Evolutionary conservation across 352 stramenopile species (phyloP).

Genomic region (Phytopythium kandeliae): DNA sequence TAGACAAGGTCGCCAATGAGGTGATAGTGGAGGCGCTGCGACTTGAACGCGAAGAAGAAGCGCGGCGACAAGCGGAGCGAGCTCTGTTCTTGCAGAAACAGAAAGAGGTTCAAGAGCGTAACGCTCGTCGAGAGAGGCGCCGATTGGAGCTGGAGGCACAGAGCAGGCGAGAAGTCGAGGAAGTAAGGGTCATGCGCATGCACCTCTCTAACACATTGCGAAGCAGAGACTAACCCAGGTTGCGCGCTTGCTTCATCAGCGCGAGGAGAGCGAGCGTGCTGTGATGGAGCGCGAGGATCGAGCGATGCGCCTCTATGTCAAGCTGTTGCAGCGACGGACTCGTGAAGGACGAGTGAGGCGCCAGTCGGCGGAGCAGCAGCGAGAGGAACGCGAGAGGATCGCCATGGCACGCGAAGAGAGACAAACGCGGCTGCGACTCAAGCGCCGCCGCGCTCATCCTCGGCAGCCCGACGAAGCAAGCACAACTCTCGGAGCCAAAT

Average conservation of each 20-base stretch:
- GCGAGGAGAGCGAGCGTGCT: constrained; percentile 44
- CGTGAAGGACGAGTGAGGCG: constrained; percentile 40
- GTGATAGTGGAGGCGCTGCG: background rate
- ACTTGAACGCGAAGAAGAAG: background rate
- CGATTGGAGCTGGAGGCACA: constrained; percentile 29
- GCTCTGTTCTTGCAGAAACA: background rate
- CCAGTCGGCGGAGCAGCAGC: constrained; percentile 44
- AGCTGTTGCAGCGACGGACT: constrained; percentile 46
- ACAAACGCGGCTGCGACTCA: constrained; percentile 38
- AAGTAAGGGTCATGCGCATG: too few relatives aligned
- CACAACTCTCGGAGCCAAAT: background rate
- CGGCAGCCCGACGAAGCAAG: background rate
- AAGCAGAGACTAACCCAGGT: background rate
- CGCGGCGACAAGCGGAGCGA: background rate
- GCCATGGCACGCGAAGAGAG: constrained; percentile 72
- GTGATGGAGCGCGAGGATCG: constrained; percentile 77
- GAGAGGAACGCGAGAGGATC: constrained; percentile 56
- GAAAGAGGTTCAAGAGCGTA: background rate
- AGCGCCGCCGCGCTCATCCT: constrained; percentile 18
- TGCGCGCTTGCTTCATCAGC: constrained; percentile 18
- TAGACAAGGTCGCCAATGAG: background rate
- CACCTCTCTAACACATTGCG: too few relatives aligned
- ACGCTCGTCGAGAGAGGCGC: constrained; percentile 21
- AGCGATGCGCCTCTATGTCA: constrained; percentile 37
- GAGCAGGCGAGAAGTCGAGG: constrained; percentile 23